Percentiles rank a stretch among this genome's conserved stretches.
These are phyloP conservation scores for Puccinia polysora DNA, from an alignment of 1,284 basidiomycete species.

Conservation along the genomic window DNA sequence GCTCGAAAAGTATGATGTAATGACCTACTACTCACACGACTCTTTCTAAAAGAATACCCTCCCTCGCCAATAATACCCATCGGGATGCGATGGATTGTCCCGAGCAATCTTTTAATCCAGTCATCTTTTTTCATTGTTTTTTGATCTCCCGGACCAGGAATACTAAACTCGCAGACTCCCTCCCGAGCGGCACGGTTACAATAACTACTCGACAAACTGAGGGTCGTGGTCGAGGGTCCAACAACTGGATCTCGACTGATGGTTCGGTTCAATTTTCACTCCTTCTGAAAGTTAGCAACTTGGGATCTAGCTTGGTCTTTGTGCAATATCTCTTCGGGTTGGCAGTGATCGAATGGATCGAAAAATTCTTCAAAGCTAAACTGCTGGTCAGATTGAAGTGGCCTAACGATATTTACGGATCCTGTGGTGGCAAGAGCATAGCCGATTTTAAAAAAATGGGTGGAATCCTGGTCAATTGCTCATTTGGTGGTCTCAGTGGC, in stretches of 20 bases:
- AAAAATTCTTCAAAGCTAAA: conserved; percentile 54
- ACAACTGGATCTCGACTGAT: conserved; percentile 85
- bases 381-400: conserved; percentile 77
- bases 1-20: conserved; percentile 70
- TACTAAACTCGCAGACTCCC: conserved; percentile 63
- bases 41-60: neutral
- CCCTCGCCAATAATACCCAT: neutral
- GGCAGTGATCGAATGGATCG: conserved; percentile 78
- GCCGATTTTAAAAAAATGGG: conserved; percentile 64
- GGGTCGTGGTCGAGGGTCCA: conserved; percentile 81
- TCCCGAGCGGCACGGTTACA: conserved; percentile 73
- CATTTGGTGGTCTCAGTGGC: conserved; percentile 67
- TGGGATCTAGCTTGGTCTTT: conserved; percentile 74
- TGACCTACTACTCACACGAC: neutral
- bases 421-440: conserved; percentile 55
- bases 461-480: conserved; percentile 86
- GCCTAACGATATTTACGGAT: conserved; percentile 93
- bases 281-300: conserved; percentile 60
- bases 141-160: conserved; percentile 65
- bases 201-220: conserved; percentile 81
- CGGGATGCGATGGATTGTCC: no score
- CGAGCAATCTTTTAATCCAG: neutral
- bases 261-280: conserved; percentile 81
- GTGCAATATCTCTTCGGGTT: conserved; percentile 90
- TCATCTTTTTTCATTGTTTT: neutral